Evolutionary conservation across 352 stramenopile species (phyloP).

Genomic region (Phytophthora tubulina): DNA sequence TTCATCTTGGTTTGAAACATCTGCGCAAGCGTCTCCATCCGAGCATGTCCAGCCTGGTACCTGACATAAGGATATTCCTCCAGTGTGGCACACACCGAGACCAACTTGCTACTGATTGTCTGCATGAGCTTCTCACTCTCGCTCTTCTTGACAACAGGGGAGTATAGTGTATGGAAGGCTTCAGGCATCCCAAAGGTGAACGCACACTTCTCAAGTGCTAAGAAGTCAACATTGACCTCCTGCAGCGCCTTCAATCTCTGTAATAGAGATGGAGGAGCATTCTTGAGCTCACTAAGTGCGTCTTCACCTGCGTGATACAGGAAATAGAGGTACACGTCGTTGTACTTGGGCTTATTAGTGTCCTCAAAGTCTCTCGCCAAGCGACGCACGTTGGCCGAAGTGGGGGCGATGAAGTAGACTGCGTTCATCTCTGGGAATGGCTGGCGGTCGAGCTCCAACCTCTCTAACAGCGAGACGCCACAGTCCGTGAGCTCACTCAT

Average conservation of each 20-base stretch:
- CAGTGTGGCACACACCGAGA: slow-evolving; percentile 96
- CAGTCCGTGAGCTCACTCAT: slow-evolving; percentile 99
- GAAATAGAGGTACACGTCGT: slow-evolving; percentile 95
- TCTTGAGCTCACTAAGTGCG: slow-evolving; percentile 89
- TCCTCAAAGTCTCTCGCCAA: slow-evolving; percentile 90
- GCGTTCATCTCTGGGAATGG: slow-evolving; percentile 97
- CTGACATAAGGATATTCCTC: slow-evolving; percentile 98
- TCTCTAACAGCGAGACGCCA: slow-evolving; percentile 96
- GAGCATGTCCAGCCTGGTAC: slow-evolving; percentile 83
- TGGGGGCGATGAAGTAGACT: slow-evolving; percentile 96
- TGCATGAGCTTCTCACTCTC: slow-evolving; percentile 54
- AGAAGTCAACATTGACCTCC: slow-evolving; percentile 97
- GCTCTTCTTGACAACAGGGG: slow-evolving; percentile 55
- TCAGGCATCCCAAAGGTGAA: slow-evolving; percentile 95
- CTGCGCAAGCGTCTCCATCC: slow-evolving; percentile 91
- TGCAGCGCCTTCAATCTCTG: slow-evolving; percentile 87
- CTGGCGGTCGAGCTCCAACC: slow-evolving; percentile 95
- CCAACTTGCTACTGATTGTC: slow-evolving; percentile 91
- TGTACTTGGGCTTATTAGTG: slow-evolving; percentile 92
- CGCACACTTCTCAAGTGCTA: slow-evolving; percentile 93
- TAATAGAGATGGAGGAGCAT: slow-evolving; percentile 76
- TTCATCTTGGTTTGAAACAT: slow-evolving; percentile 97
- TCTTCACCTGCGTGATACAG: slow-evolving; percentile 84
- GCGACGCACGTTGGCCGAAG: slow-evolving; percentile 79
- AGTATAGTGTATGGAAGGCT: slow-evolving; percentile 86